Conservation (phyloP, 1,284 basidiomycete species). For the Coriolopsis trogii region DNA sequence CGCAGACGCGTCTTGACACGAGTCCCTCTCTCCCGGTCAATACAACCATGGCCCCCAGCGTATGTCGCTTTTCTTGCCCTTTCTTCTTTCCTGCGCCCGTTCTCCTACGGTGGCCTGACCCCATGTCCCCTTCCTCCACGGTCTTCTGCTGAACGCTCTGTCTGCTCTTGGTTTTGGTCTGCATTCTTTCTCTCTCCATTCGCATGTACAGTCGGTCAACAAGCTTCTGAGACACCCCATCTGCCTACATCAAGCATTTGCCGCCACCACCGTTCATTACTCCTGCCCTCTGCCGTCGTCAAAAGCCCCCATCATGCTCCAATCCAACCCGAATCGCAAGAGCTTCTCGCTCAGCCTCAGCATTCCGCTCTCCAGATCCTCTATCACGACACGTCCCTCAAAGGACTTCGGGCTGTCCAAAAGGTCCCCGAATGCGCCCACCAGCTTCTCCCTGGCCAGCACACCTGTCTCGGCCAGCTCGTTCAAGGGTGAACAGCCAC, state of each 20-base stretch:
- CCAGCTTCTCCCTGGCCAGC: constrained; percentile 10
- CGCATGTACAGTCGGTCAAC: constrained; percentile 13
- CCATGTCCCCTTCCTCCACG: background rate
- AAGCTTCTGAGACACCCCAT: constrained; percentile 6
- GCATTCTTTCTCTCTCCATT: constrained; percentile 4
- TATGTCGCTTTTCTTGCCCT: background rate
- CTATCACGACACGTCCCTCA: constrained; percentile 8
- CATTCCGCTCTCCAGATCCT: constrained; percentile 16
- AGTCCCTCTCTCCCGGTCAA: background rate
- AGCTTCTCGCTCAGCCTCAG: constrained; percentile 20
- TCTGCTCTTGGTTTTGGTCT: background rate
- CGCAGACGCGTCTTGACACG: constrained; percentile 10
- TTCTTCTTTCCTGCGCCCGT: constrained; percentile 8
- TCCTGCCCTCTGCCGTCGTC: constrained; percentile 2
- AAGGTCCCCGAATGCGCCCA: too few species aligned
- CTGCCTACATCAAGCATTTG: constrained; percentile 17
- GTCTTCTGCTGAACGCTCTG: background rate
- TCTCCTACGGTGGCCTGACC: background rate
- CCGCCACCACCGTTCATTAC: constrained; percentile 5
- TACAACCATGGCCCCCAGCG: background rate
- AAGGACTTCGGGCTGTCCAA: too few species aligned
- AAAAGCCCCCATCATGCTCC: constrained; percentile 12
- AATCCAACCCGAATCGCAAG: constrained; percentile 20
- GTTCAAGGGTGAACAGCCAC: constrained; percentile 19
- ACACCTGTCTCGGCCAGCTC: constrained; percentile 18